phyloP scores from a whole-genome alignment of 2,329 filamentous ascomycete genomes.

The Cordyceps tenuipes region DNA sequence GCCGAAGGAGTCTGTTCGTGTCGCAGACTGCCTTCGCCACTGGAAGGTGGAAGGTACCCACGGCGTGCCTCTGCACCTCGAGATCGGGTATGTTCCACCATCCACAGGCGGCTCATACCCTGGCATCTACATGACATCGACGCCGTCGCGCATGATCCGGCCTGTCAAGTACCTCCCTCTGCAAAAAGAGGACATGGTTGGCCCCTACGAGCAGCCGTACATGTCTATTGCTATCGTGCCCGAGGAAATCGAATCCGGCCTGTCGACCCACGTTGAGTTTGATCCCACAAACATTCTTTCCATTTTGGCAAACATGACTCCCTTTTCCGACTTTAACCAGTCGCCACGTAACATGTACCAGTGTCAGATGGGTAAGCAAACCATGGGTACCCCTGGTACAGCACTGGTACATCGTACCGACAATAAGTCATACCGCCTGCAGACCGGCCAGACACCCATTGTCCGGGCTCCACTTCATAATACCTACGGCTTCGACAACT shows the following conservation, averaged over 20 bases:
- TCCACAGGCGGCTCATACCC: constrained; percentile 92
- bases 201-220: constrained; percentile 92
- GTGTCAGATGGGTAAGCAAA: constrained; percentile 99
- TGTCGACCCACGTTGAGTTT: constrained; percentile 89
- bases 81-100: constrained; percentile 84
- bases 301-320: constrained; percentile 96
- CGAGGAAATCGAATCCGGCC: constrained; percentile 75
- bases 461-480: constrained; percentile 91
- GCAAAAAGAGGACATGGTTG: constrained; percentile 78
- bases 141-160: constrained; percentile 76
- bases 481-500: constrained; percentile 94
- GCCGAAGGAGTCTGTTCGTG: constrained; percentile 69
- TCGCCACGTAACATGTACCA: constrained; percentile 99
- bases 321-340: constrained; percentile 98
- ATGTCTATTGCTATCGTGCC: constrained; percentile 96
- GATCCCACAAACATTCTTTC: constrained; percentile 95
- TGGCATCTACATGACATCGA: constrained; percentile 87
- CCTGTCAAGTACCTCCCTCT: constrained; percentile 88
- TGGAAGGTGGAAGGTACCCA: constrained; percentile 92
- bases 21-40: constrained; percentile 79
- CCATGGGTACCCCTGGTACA: constrained; percentile 92
- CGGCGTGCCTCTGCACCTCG: constrained; percentile 71
- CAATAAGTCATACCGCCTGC: constrained; percentile 92
- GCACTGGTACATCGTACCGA: constrained; percentile 81
- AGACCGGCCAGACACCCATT: constrained; percentile 92